A percentile compares a stretch with the other conserved stretches of the same genome.
These are phyloP conservation scores for Verticillium albo-atrum DNA, from an alignment of 2,329 filamentous ascomycete species.

Conservation along the genomic window DNA sequence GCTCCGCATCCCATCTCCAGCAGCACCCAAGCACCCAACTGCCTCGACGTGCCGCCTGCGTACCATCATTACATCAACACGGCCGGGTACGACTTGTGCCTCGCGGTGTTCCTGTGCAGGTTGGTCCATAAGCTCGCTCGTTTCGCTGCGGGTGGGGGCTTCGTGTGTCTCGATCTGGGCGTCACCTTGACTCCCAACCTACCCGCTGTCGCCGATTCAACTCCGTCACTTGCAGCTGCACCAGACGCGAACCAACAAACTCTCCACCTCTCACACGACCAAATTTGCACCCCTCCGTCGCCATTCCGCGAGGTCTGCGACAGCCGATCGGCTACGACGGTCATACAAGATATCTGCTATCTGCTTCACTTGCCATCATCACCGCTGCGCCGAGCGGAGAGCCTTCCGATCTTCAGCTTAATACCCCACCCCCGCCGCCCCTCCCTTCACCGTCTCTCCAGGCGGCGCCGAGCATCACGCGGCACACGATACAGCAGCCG, in stretches of 20 bases:
- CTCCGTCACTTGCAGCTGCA: not conserved
- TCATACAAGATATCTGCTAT: constrained; percentile 34
- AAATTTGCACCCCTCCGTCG: constrained; percentile 8
- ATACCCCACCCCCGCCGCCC: constrained; percentile 18
- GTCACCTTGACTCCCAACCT: constrained; percentile 28
- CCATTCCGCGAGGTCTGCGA: constrained; percentile 3
- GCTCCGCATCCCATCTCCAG: not conserved
- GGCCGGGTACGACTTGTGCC: not conserved
- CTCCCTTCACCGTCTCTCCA: constrained; percentile 20
- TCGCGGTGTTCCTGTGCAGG: not conserved
- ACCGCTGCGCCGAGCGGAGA: not conserved
- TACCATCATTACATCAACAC: not conserved
- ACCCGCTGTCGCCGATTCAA: not conserved
- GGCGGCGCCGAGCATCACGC: not conserved
- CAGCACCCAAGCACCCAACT: not conserved
- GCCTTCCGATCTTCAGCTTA: not conserved
- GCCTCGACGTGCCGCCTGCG: not conserved
- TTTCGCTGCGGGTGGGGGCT: not conserved
- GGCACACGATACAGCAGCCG: not conserved
- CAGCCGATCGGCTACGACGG: constrained; percentile 24
- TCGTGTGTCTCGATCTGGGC: constrained; percentile 19
- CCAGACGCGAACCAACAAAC: constrained; percentile 4
- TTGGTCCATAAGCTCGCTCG: not conserved
- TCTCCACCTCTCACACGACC: constrained; percentile 4
- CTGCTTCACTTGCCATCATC: constrained; percentile 25